Conservation (phyloP, 495 filamentous ascomycete genomes). For the Achaetomiella virescens region DNA sequence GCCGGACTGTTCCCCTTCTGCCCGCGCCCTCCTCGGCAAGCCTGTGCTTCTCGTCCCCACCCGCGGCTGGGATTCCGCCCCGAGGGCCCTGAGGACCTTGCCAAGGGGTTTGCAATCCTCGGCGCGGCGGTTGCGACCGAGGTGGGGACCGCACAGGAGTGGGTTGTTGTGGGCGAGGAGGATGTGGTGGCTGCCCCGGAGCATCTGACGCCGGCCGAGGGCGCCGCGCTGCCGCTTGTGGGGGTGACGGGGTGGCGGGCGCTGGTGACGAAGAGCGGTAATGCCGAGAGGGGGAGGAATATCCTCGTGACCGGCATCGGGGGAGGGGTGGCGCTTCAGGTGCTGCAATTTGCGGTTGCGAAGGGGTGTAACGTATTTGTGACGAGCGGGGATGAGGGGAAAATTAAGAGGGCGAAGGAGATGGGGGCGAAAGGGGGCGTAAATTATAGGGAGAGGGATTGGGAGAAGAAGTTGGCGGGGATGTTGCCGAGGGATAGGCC, state of each 20-base stretch:
- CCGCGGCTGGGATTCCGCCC: conserved; percentile 64
- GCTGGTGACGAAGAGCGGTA: conserved; percentile 61
- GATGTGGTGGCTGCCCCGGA: conserved; percentile 70
- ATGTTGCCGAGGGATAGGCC: conserved; percentile 52
- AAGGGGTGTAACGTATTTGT: conserved; percentile 63
- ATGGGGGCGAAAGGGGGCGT: conserved; percentile 67
- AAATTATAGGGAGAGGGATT: conserved; percentile 55
- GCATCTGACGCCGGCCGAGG: conserved; percentile 65
- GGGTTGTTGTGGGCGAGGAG: conserved; percentile 55
- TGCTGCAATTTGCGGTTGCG: conserved; percentile 62
- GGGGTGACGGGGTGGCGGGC: conserved; percentile 88
- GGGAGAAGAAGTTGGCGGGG: conserved; percentile 60
- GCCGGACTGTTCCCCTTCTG: conserved; percentile 36
- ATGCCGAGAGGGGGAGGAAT: conserved; percentile 54
- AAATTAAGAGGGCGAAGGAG: conserved; percentile 54
- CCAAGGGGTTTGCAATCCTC: conserved; percentile 56
- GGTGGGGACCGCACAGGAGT: conserved; percentile 66
- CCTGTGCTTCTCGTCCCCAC: conserved; percentile 69
- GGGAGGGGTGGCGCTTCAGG: conserved; percentile 68
- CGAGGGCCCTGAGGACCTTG: conserved; percentile 61
- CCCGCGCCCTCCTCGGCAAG: conserved; percentile 42
- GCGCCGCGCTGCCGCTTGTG: conserved; percentile 72
- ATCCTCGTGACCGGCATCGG: conserved; percentile 74
- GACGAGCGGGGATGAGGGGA: conserved; percentile 57
- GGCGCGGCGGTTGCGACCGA: conserved; percentile 60